Evolutionary conservation across 1,284 basidiomycete genomes (phyloP), one percentile per base, ranked within the genome.

Genomic region (Cutaneotrichosporon curvatum): DNA sequence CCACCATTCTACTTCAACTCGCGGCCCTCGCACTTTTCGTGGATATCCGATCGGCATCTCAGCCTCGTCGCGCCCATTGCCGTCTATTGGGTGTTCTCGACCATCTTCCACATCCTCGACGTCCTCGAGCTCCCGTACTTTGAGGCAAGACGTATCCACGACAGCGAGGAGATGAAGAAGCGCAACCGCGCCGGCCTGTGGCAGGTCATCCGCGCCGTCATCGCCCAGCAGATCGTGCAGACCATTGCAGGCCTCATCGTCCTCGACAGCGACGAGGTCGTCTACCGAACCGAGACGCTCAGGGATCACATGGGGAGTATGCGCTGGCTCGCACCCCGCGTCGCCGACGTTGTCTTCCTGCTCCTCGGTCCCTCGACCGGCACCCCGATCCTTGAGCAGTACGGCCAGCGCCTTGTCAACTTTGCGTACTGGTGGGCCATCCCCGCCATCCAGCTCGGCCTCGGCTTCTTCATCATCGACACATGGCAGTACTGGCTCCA

Each of bases 401-500:
- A 78, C 23, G 81, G 85, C 0, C 75, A 76, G 5, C 68, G 74
- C 9, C 49, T 81, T 14, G 78, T 84, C 18, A 79, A 84, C 65
- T 81, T 79, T 67, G 58, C 83, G 16, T 98, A 98, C 70, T 99
- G 95, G 95, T 98, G 92, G 90, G 83, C 76, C 16, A 82, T 94
- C 10, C 95, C 95, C 0, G 61, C 72, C 4, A 62, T 77, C 3
- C 91, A 92, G 72, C 77, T 95, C 47, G 61, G 87, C 12, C 74
- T 81, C 37, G 90, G 88, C 21, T 85, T 92, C 75, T 87, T 95
- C 69, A 70, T 94, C 53, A 85, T 98, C 64, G 94, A 99, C 73
- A 91, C 92, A 28, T 97, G 91, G 91, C 91, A 99, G 73, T 99
- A 98, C 73, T 89, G 89, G 73, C 77, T 90, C 33, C 94, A 99